Evolutionary conservation across 2,329 filamentous ascomycete genomes (phyloP).

Genomic region (Fusarium hostae): DNA sequence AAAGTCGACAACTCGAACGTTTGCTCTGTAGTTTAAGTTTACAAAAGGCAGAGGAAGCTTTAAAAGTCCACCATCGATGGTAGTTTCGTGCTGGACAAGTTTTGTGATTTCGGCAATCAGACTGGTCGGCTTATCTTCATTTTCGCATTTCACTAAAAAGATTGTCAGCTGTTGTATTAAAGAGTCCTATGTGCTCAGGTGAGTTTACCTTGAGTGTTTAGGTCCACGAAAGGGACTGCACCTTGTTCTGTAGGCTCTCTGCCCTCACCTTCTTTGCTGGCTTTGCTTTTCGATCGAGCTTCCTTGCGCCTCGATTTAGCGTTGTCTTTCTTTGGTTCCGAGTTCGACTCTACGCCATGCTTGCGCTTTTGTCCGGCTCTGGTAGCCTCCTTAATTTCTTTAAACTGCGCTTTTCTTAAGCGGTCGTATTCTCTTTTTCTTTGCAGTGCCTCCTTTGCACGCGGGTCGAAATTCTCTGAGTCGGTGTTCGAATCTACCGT

Average conservation of each 20-base stretch:
- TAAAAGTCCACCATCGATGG: slow-evolving; percentile 52
- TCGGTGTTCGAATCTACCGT: slow-evolving; percentile 57
- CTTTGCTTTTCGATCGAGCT: slow-evolving; percentile 28
- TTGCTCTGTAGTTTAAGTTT: slow-evolving; percentile 75
- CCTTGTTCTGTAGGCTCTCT: slow-evolving; percentile 37
- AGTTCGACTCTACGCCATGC: slow-evolving; percentile 40
- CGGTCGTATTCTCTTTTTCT: slow-evolving; percentile 74
- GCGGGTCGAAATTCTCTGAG: slow-evolving; percentile 56
- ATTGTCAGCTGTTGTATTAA: slow-evolving; percentile 12
- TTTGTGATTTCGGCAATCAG: slow-evolving; percentile 55
- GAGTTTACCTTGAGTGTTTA: slow-evolving; percentile 48
- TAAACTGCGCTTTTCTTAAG: slow-evolving; percentile 54
- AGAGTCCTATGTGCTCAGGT: too few relatives aligned
- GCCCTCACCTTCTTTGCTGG: slow-evolving; percentile 4
- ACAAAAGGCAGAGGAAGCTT: slow-evolving; percentile 73
- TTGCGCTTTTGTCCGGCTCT: slow-evolving; percentile 55
- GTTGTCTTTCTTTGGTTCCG: slow-evolving; percentile 43
- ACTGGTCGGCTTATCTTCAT: slow-evolving; percentile 50
- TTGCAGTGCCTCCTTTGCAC: slow-evolving; percentile 66
- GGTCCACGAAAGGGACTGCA: slow-evolving; percentile 40
- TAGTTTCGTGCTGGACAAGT: slow-evolving; percentile 54
- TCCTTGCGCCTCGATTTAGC: slow-evolving; percentile 40
- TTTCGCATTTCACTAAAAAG: slow-evolving; percentile 60
- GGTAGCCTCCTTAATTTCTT: slow-evolving; percentile 52
- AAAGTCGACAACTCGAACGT: slow-evolving; percentile 85